Evolutionary conservation across 192 early-diverging fungal species (phyloP).

Genomic region (Backusella mclennaniae): DNA sequence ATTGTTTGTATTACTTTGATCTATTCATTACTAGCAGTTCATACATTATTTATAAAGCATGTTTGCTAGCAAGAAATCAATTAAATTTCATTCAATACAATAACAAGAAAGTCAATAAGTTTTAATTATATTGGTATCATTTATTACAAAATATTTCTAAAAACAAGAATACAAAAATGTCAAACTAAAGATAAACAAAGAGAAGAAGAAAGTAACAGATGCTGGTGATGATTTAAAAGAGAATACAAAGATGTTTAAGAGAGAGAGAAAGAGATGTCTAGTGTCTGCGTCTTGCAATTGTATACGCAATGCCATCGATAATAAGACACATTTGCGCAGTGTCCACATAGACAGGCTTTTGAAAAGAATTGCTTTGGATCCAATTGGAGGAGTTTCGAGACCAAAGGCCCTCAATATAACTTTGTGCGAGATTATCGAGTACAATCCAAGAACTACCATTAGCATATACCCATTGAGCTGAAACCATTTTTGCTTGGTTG

Average conservation of each 20-base stretch:
- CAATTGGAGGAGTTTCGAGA: not conserved
- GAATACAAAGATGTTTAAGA: not conserved
- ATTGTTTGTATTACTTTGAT: not conserved
- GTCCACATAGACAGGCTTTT: not conserved
- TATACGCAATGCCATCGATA: not conserved
- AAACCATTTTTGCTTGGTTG: not conserved
- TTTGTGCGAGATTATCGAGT: not conserved
- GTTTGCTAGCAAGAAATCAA: not conserved
- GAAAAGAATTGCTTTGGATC: not conserved
- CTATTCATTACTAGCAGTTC: not conserved
- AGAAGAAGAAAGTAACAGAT: not conserved
- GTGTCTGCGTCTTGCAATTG: not conserved
- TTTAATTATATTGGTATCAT: not conserved
- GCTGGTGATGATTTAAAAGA: not conserved
- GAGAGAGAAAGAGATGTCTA: not conserved
- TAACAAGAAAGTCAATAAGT: not conserved
- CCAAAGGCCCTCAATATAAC: not conserved
- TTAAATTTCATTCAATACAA: not conserved
- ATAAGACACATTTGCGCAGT: not conserved
- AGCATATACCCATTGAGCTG: not conserved
- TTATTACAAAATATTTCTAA: not conserved
- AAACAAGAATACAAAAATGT: not conserved
- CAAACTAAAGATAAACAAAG: not conserved
- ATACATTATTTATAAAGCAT: not conserved
- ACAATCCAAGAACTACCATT: not conserved